A percentile compares a stretch with the other conserved stretches of the same genome.
Conservation (phyloP, 2,329 filamentous ascomycete genomes). For the Aspergillus sergii region DNA sequence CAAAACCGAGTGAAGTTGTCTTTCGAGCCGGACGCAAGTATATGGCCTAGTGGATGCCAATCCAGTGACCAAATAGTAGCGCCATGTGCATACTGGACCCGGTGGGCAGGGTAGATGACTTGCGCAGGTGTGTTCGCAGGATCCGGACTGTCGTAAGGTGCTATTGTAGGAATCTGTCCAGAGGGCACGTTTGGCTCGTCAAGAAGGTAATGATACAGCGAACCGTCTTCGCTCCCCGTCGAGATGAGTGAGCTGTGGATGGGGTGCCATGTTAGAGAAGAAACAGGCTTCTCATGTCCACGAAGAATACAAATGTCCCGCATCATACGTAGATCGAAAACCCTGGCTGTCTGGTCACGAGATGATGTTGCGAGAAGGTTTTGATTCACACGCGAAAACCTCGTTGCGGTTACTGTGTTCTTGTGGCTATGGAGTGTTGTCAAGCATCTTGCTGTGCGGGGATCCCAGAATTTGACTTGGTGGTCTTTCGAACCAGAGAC, state of each 20-base stretch:
- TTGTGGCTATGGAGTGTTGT: slow-evolving; percentile 97
- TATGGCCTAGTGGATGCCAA: slow-evolving; percentile 96
- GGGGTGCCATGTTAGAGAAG: slow-evolving; percentile 90
- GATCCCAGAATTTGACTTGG: slow-evolving; percentile 96
- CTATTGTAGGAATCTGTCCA: slow-evolving; percentile 70
- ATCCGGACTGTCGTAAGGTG: slow-evolving; percentile 83
- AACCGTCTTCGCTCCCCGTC: slow-evolving; percentile 86
- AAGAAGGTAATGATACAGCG: slow-evolving; percentile 90
- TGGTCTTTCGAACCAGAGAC: slow-evolving; percentile 98
- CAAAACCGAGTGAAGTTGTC: slow-evolving; percentile 97
- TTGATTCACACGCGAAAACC: slow-evolving; percentile 84
- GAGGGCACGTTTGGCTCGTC: slow-evolving; percentile 87
- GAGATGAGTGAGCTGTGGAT: slow-evolving; percentile 86
- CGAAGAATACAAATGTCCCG: slow-evolving; percentile 91
- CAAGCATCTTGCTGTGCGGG: slow-evolving; percentile 83
- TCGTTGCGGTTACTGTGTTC: slow-evolving; percentile 90
- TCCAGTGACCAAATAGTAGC: slow-evolving; percentile 97
- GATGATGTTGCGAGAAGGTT: slow-evolving; percentile 88
- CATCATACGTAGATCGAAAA: slow-evolving; percentile 98
- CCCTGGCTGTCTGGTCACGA: slow-evolving; percentile 85
- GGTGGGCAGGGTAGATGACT: slow-evolving; percentile 90
- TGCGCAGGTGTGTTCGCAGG: slow-evolving; percentile 79
- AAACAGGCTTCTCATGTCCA: slow-evolving; percentile 95
- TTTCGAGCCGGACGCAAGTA: slow-evolving; percentile 92
- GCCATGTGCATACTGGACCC: slow-evolving; percentile 83